Percentiles rank a stretch among this genome's conserved stretches.
phyloP scores from a whole-genome alignment of 805 yeast genomes.

The Yamadazyma takamatsuzukensis region DNA sequence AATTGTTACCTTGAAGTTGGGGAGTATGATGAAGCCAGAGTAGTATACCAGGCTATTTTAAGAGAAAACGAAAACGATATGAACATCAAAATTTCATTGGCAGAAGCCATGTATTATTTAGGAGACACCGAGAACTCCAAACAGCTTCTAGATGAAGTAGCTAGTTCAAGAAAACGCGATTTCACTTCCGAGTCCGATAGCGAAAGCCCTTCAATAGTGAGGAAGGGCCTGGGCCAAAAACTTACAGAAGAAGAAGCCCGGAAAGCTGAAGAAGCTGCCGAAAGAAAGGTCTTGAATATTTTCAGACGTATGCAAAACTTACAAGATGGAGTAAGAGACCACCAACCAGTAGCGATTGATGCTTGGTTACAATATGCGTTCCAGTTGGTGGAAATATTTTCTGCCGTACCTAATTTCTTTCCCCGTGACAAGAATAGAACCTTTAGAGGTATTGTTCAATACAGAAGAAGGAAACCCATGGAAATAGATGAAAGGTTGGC shows the following conservation, averaged over 20 bases:
- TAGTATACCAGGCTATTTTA: conserved; percentile 52
- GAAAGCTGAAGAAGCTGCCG: conserved; percentile 56
- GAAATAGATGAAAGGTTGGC: conserved; percentile 72
- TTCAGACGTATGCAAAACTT: conserved; percentile 53
- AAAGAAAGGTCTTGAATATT: conserved; percentile 53
- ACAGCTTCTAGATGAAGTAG: conserved; percentile 50
- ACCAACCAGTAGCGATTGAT: conserved; percentile 57
- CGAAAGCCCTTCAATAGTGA: conserved; percentile 7
- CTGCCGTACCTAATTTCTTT: conserved; percentile 72
- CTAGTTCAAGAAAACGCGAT: conserved; percentile 3
- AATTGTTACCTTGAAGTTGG: conserved; percentile 74
- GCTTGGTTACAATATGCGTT: conserved; percentile 85
- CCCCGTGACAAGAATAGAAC: conserved; percentile 69
- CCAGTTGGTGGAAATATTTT: conserved; percentile 79
- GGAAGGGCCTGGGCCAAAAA: conserved; percentile 14
- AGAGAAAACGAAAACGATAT: conserved; percentile 58
- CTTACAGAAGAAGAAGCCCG: conserved; percentile 44
- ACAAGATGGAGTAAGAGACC: conserved; percentile 25
- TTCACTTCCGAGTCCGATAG: too few species aligned
- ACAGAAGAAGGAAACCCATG: conserved; percentile 57
- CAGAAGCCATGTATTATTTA: conserved; percentile 72
- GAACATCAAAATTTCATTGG: conserved; percentile 73
- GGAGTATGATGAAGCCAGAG: conserved; percentile 61
- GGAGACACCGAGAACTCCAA: conserved; percentile 60
- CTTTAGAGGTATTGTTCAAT: conserved; percentile 63